Base-by-base conservation (phyloP, 345 rosid genomes). In the Boechera retrofracta region DNA sequence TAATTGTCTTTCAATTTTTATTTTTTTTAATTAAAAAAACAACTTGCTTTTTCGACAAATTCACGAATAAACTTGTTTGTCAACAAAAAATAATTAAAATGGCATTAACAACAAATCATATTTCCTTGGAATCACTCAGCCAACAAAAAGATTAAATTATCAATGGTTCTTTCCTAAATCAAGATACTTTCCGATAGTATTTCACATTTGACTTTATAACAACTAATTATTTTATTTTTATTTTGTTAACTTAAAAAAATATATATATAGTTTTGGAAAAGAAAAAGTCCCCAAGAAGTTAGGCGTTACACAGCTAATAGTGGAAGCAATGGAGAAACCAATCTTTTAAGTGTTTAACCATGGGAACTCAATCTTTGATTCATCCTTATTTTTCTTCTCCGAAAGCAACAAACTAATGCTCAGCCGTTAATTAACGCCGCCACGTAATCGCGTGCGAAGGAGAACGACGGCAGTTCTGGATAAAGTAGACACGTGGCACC, bases 401-500 rank as follows among this genome's bases (percentile, higher is more conserved):
- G 75, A 54, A 77, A 77, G 76, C 68, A 77, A 77, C 76, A 71
- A 60, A 49, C 2, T 1, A 54, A 64, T 15, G 9, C 60, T 36
- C 49, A 52, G 67, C 72, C 76, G 76, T 77, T 64, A 47, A 47
- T 48, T 63, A 56, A 77, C 72, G 68, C 61, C 72, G 72, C 76
- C 76, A 77, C 80, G 72, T 71, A 77, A 71, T 7, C 72, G 63
- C 45, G 18, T 51, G 44, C 38, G 41, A 57, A 67, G 13, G 74
- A 60, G 44, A 76, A 61, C 63, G 13, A 68, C 73, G 16, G 21
- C 39, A 75, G 67, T 75, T 31, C 12, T 67, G 62, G 47, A 59
- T 29, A n/a, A 16, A 18, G 21, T 3, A 1, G 1, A 49, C 73
- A 67, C 74, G 73, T 75, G 80, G 64, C 75, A 44, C 24, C 16